phyloP scores from a whole-genome alignment of 352 stramenopile species.

The Phytophthora podocarpi region DNA sequence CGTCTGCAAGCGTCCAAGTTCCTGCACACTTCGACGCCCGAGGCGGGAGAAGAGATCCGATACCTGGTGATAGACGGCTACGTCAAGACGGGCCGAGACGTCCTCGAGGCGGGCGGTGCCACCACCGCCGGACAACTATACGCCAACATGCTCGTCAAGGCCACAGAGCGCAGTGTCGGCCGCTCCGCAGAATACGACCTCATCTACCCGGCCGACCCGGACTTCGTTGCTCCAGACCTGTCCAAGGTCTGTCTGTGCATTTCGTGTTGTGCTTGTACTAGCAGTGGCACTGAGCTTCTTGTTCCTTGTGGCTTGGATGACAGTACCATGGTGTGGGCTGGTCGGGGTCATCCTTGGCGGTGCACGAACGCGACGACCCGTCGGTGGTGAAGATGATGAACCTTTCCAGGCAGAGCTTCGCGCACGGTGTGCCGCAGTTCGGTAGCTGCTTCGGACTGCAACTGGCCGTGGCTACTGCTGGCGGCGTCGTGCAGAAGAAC shows the following conservation, averaged over 20 bases:
- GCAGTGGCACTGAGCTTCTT: no score
- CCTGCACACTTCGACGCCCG: conserved; percentile 16
- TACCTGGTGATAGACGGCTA: conserved; percentile 84
- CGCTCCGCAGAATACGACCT: conserved; percentile 60
- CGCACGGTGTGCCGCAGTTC: conserved; percentile 68
- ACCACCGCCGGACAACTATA: conserved; percentile 77
- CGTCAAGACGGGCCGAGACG: conserved; percentile 54
- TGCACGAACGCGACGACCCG: conserved; percentile 60
- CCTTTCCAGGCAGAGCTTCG: conserved; percentile 48
- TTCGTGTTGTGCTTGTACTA: background rate
- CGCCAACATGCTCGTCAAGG: conserved; percentile 65
- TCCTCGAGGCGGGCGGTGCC: conserved; percentile 64
- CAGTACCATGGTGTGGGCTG: conserved; percentile 79
- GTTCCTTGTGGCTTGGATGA: conserved; percentile 6
- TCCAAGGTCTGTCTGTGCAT: conserved; percentile 33
- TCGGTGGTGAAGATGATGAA: conserved; percentile 54
- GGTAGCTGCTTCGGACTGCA: conserved; percentile 81
- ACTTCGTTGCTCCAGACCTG: conserved; percentile 59
- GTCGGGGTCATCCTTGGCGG: conserved; percentile 75
- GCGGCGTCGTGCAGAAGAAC: conserved; percentile 66
- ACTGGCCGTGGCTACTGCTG: conserved; percentile 58
- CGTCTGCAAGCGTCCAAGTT: conserved; percentile 1
- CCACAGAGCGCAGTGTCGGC: conserved; percentile 39
- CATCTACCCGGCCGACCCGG: conserved; percentile 61
- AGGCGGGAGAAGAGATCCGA: conserved; percentile 28